Conservation (phyloP, 1,284 basidiomycete genomes). For the Ceratobasidium sp. region DNA sequence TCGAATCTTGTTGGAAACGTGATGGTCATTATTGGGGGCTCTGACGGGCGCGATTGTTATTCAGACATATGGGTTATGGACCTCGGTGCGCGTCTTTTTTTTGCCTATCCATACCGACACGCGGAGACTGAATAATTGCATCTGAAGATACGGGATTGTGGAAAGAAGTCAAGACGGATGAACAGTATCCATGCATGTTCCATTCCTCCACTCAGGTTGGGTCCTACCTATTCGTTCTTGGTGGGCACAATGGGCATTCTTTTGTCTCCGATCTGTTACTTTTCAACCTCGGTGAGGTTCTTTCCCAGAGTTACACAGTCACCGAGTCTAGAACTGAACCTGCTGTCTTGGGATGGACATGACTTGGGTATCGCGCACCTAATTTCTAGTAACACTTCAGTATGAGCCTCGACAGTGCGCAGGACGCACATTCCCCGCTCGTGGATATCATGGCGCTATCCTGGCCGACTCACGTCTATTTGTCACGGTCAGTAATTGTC, state of each 20-base stretch:
- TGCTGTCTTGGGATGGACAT: too few species aligned
- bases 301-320: constrained; percentile 21
- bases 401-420: constrained; percentile 70
- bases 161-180: constrained; percentile 68
- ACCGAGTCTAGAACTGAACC: constrained; percentile 1
- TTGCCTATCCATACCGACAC: neutral
- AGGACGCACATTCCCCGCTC: constrained; percentile 70
- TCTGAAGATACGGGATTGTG: constrained; percentile 73
- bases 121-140: neutral
- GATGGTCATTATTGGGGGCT: constrained; percentile 85
- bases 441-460: constrained; percentile 86
- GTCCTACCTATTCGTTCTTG: constrained; percentile 90
- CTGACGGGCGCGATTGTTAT: constrained; percentile 82
- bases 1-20: constrained; percentile 86
- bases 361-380: too few species aligned
- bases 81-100: constrained; percentile 68
- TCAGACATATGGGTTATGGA: constrained; percentile 89
- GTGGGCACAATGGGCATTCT: constrained; percentile 83
- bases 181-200: constrained; percentile 76
- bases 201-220: constrained; percentile 92
- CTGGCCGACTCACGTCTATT: constrained; percentile 86
- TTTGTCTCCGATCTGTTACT: constrained; percentile 84
- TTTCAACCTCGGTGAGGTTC: constrained; percentile 82
- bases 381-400: constrained; percentile 62
- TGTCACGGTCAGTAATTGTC: constrained; percentile 54